Percentiles rank a stretch among this genome's conserved stretches.
phyloP scores from a whole-genome alignment of 2,329 filamentous ascomycete species.

The Thelonectria olida region DNA sequence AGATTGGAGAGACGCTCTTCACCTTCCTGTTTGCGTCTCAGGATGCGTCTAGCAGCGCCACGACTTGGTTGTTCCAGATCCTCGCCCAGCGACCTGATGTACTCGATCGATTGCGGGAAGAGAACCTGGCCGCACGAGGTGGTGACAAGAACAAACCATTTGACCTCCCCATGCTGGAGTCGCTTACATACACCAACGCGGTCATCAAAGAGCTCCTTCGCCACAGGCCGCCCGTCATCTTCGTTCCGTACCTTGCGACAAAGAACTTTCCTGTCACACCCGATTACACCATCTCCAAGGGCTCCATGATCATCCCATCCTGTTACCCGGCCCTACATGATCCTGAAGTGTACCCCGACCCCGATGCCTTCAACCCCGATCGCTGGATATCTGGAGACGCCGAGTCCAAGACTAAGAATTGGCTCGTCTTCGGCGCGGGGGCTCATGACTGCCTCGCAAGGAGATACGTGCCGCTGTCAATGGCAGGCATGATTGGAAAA shows the following conservation, averaged over 20 bases:
- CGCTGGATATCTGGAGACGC: slow-evolving; percentile 63
- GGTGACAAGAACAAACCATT: slow-evolving; percentile 53
- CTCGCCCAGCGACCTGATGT: slow-evolving; percentile 61
- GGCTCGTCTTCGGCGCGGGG: slow-evolving; percentile 62
- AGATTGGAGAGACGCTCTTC: slow-evolving; percentile 61
- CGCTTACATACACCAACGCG: slow-evolving; percentile 60
- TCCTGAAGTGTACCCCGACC: slow-evolving; percentile 56
- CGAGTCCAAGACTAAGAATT: slow-evolving; percentile 60
- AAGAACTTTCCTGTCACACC: slow-evolving; percentile 58
- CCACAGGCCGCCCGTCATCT: slow-evolving; percentile 61
- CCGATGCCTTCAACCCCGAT: slow-evolving; percentile 59
- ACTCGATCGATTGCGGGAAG: slow-evolving; percentile 53
- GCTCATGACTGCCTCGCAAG: slow-evolving; percentile 60
- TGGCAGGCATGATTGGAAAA: slow-evolving; percentile 63
- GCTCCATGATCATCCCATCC: slow-evolving; percentile 59
- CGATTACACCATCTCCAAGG: slow-evolving; percentile 59
- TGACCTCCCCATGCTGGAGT: slow-evolving; percentile 57
- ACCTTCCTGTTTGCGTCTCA: slow-evolving; percentile 64
- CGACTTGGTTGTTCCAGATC: slow-evolving; percentile 62
- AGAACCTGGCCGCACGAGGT: slow-evolving; percentile 55
- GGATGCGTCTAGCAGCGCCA: slow-evolving; percentile 62
- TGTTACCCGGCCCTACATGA: slow-evolving; percentile 63
- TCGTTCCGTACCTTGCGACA: slow-evolving; percentile 61
- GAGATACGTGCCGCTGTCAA: slow-evolving; percentile 58
- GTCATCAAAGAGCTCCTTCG: slow-evolving; percentile 64